phyloP scores from a whole-genome alignment of 2,329 filamentous ascomycete genomes.

The Ophiognomonia clavigignenti-juglandacearum region DNA sequence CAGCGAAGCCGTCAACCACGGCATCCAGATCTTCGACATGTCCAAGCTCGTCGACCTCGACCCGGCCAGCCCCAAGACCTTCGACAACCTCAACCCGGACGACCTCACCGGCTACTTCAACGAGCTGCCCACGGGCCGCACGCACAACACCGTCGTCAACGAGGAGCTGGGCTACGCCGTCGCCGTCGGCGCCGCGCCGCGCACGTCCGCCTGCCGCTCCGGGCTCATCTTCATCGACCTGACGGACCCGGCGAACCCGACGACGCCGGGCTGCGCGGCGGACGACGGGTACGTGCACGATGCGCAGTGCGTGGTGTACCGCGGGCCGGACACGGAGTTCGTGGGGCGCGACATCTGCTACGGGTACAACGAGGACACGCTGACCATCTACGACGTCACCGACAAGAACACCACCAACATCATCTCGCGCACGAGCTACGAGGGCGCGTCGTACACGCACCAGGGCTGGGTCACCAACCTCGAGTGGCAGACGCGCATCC shows the following conservation, averaged over 20 bases:
- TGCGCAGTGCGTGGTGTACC: conserved; percentile 53
- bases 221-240: conserved; percentile 58
- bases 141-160: conserved; percentile 49
- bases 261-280: conserved; percentile 47
- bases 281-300: conserved; percentile 58
- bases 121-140: conserved; percentile 31
- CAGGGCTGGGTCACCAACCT: conserved; percentile 48
- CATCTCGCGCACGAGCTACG: conserved; percentile 49
- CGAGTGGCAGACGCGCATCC: conserved; percentile 37
- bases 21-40: conserved; percentile 61
- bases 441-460: conserved; percentile 53
- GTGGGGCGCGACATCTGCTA: conserved; percentile 49
- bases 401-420: conserved; percentile 41
- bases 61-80: conserved; percentile 31
- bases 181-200: conserved; percentile 34
- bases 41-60: conserved; percentile 45
- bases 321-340: conserved; percentile 44
- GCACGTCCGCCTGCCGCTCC: conserved; percentile 39
- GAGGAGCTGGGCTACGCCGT: conserved; percentile 44
- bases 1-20: conserved; percentile 41
- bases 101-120: conserved; percentile 33
- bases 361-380: conserved; percentile 46
- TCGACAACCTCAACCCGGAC: conserved; percentile 22
- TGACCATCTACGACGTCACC: conserved; percentile 48
- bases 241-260: conserved; percentile 46